These are phyloP conservation scores for Albizia julibrissin DNA, from an alignment of 306 rosid species.

Conservation along the genomic window DNA sequence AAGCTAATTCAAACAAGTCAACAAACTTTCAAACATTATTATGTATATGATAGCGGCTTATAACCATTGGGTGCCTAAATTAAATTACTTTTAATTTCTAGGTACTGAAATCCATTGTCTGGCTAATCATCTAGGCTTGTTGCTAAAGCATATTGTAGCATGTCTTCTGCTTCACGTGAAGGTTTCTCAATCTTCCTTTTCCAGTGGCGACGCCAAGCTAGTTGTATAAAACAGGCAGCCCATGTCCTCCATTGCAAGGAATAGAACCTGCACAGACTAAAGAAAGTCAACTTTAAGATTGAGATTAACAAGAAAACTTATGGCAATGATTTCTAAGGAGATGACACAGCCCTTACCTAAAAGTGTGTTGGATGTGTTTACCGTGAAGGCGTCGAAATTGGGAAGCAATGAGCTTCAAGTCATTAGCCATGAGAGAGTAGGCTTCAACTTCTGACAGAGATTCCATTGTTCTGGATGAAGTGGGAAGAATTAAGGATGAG, in stretches of 20 bases:
- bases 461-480: neutral
- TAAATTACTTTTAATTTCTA: neutral
- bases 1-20: too few relatives aligned
- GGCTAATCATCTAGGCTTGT: neutral
- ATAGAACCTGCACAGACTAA: constrained; percentile 28
- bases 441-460: neutral
- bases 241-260: constrained; percentile 71
- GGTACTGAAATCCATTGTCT: neutral
- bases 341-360: constrained; percentile 50
- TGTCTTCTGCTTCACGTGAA: too few relatives aligned
- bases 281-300: neutral
- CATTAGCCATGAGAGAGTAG: neutral
- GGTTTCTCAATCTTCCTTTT: constrained; percentile 43
- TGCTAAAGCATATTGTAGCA: too few relatives aligned
- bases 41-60: too few relatives aligned
- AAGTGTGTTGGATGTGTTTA: constrained; percentile 57
- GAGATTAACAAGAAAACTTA: neutral
- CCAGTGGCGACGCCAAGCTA: constrained; percentile 57
- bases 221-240: constrained; percentile 72
- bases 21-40: too few relatives aligned
- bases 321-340: too few relatives aligned
- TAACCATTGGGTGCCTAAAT: neutral
- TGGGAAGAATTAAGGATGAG: neutral
- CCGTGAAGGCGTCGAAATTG: neutral
- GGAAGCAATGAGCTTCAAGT: neutral